Conservation (phyloP, 73 alveolate species). For the Tetrahymena malaccensis region DNA sequence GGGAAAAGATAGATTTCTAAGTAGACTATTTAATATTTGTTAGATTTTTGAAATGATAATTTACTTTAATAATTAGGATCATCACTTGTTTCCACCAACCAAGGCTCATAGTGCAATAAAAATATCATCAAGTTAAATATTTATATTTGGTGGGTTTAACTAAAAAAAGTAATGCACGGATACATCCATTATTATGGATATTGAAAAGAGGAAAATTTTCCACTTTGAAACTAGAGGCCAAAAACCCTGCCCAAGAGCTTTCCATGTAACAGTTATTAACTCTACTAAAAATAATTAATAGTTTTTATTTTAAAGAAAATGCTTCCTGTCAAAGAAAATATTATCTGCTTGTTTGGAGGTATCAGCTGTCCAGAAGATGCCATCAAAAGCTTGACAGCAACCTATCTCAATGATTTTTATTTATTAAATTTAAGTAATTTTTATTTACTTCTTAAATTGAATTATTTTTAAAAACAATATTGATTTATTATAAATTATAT, state of each 20-base stretch:
- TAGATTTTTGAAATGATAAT: not conserved
- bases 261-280: not conserved
- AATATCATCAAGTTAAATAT: conserved; percentile 1
- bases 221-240: conserved; percentile 19
- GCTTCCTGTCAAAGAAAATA: conserved; percentile 27
- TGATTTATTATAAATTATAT: not conserved
- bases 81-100: conserved; percentile 1
- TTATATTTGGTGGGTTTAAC: conserved; percentile 30
- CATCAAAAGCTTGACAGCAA: conserved; percentile 6
- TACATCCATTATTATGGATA: conserved; percentile 11
- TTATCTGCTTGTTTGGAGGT: conserved; percentile 36
- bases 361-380: conserved; percentile 11
- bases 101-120: conserved; percentile 23
- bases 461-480: too few relatives aligned
- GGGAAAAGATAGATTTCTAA: conserved; percentile 7
- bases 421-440: conserved; percentile 8
- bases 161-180: conserved; percentile 19
- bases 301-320: not conserved
- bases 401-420: conserved; percentile 19
- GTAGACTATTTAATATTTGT: not conserved
- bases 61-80: conserved; percentile 4
- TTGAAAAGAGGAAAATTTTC: not conserved
- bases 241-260: conserved; percentile 40
- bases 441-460: not conserved
- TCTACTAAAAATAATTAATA: not conserved